A percentile compares a stretch with the other conserved stretches of the same genome.
Conservation (phyloP, 345 rosid species). For the Hypericum perforatum region DNA sequence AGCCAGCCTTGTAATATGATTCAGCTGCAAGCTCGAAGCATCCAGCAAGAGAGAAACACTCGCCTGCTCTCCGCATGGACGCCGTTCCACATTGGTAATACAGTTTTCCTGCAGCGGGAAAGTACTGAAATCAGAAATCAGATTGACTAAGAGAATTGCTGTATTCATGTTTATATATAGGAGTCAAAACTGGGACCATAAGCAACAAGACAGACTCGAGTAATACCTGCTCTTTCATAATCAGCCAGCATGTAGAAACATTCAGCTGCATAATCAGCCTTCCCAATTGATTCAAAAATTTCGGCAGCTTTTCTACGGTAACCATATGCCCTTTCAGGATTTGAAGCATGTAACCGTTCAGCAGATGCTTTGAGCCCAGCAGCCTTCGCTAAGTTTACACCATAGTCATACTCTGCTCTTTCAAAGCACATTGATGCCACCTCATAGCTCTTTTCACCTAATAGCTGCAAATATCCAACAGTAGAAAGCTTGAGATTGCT, state of each 20-base stretch:
- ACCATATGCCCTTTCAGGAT: constrained; percentile 24
- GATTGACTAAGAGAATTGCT: no score
- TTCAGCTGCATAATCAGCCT: constrained; percentile 34
- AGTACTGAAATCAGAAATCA: not conserved
- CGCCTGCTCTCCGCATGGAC: constrained; percentile 32
- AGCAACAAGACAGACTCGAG: not conserved
- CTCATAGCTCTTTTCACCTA: constrained; percentile 27
- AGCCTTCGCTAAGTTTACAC: constrained; percentile 38
- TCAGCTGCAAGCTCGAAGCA: constrained; percentile 27
- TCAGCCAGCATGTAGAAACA: constrained; percentile 31
- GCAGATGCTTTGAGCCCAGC: constrained; percentile 34
- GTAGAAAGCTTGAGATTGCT: not conserved
- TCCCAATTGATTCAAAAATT: constrained; percentile 34
- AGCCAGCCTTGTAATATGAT: constrained; percentile 24
- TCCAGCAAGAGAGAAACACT: constrained; percentile 31
- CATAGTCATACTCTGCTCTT: constrained; percentile 30
- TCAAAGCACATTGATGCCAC: constrained; percentile 44
- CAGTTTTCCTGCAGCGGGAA: constrained; percentile 21
- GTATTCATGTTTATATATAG: no score
- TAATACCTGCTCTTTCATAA: constrained; percentile 32
- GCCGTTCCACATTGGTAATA: constrained; percentile 33
- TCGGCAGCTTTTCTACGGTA: constrained; percentile 38
- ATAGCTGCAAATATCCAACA: constrained; percentile 25
- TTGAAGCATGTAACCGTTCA: constrained; percentile 22
- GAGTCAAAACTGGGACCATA: no score